Evolutionary conservation across 805 yeast species (phyloP).

Genomic region (Saccharomycopsis sp.): DNA sequence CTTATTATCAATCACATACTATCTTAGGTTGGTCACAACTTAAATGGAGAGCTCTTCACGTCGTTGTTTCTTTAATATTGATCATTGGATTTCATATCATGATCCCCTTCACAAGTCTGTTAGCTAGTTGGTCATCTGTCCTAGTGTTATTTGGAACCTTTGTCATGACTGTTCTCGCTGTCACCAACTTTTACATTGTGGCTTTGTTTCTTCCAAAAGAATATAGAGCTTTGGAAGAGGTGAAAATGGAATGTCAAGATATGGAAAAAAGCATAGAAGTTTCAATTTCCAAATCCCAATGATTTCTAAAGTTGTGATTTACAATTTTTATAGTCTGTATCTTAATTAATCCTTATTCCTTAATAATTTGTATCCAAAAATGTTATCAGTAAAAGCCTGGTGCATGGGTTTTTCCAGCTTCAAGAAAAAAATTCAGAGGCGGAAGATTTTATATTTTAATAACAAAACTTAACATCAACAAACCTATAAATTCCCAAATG

Average conservation of each 20-base stretch:
- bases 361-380: no score
- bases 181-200: constrained; percentile 68
- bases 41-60: constrained; percentile 56
- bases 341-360: no score
- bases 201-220: constrained; percentile 75
- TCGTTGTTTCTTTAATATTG: constrained; percentile 41
- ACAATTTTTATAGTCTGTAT: no score
- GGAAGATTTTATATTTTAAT: no score
- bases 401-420: no score
- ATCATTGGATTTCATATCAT: constrained; percentile 45
- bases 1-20: constrained; percentile 40
- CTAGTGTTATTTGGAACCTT: constrained; percentile 49
- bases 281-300: no score
- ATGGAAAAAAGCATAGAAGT: constrained; percentile 15
- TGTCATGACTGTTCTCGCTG: constrained; percentile 53
- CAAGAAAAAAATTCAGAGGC: no score
- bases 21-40: constrained; percentile 38
- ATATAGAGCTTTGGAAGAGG: constrained; percentile 65
- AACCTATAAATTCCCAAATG: no score
- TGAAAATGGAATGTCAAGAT: constrained; percentile 53
- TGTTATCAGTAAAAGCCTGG: no score
- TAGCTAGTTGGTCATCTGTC: constrained; percentile 54
- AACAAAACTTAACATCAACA: no score
- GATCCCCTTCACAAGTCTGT: constrained; percentile 46
- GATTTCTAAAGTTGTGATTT: no score